These are phyloP conservation scores for Trichoderma semiorbis DNA, from an alignment of 2,329 filamentous ascomycete genomes.

Conservation along the genomic window DNA sequence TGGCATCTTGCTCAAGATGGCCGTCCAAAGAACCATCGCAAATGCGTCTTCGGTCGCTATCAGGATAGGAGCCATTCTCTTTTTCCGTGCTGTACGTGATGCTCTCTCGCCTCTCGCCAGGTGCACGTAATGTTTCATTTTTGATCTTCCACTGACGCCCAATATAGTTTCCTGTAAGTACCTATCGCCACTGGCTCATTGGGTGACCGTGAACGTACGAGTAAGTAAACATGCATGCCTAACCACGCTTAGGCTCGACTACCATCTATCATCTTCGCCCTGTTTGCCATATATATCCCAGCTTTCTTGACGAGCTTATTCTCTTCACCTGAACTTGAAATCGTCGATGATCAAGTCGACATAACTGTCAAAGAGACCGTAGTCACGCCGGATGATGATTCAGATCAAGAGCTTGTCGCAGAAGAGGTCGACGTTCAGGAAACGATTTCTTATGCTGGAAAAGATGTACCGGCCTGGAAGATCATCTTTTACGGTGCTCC, in stretches of 20 bases:
- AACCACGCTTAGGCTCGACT: conserved; percentile 34
- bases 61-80: conserved; percentile 36
- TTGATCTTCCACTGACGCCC: conserved; percentile 19
- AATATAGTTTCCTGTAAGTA: conserved; percentile 36
- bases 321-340: conserved; percentile 52
- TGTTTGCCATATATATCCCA: conserved; percentile 64
- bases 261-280: conserved; percentile 55
- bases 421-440: conserved; percentile 61
- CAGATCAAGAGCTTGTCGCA: conserved; percentile 36
- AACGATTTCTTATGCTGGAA: conserved; percentile 56
- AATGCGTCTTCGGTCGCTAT: conserved; percentile 37
- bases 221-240: conserved; percentile 13
- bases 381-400: conserved; percentile 26
- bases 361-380: conserved; percentile 50
- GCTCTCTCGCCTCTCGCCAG: not conserved
- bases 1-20: conserved; percentile 24
- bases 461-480: conserved; percentile 53
- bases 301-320: conserved; percentile 59
- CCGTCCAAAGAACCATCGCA: conserved; percentile 31
- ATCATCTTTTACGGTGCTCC: conserved; percentile 75
- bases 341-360: conserved; percentile 60
- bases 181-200: not conserved
- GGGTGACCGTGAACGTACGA: not conserved
- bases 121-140: not conserved
- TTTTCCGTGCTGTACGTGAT: conserved; percentile 36